phyloP scores from a whole-genome alignment of 306 rosid genomes.

The Prunus persica region DNA sequence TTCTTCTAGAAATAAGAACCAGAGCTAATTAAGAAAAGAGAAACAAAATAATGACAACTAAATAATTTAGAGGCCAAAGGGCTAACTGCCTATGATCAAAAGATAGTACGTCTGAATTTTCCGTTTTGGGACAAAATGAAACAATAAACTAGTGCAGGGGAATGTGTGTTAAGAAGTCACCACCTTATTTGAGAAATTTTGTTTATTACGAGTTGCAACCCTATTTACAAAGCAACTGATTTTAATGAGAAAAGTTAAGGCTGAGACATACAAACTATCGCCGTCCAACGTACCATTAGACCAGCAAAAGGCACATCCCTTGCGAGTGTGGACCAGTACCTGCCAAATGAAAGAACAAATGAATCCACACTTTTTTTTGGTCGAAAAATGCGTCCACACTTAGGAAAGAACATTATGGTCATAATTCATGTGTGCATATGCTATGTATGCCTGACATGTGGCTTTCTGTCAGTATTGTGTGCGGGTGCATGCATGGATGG shows the following conservation, averaged over 20 bases:
- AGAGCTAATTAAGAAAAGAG: background rate
- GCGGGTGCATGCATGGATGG: background rate
- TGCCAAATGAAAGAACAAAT: constrained; percentile 37
- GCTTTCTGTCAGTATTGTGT: background rate
- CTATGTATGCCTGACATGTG: background rate
- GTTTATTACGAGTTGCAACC: background rate
- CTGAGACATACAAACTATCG: background rate
- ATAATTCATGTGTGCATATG: background rate
- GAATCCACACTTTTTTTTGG: constrained; percentile 2
- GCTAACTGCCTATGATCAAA: background rate
- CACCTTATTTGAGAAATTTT: background rate
- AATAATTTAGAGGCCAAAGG: background rate
- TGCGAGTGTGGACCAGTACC: constrained; percentile 83
- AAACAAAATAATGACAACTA: background rate
- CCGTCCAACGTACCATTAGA: constrained; percentile 57
- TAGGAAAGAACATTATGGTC: constrained; percentile 8
- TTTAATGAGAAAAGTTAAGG: background rate
- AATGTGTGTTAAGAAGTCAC: background rate
- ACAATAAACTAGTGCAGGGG: background rate
- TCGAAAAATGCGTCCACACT: constrained; percentile 18
- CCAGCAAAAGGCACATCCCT: constrained; percentile 96
- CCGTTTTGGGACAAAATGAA: background rate
- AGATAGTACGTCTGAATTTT: background rate
- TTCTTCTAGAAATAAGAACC: background rate
- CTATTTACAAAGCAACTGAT: background rate